Base-by-base conservation (phyloP, 352 stramenopile genomes). In the Phytopythium montanum region DNA sequence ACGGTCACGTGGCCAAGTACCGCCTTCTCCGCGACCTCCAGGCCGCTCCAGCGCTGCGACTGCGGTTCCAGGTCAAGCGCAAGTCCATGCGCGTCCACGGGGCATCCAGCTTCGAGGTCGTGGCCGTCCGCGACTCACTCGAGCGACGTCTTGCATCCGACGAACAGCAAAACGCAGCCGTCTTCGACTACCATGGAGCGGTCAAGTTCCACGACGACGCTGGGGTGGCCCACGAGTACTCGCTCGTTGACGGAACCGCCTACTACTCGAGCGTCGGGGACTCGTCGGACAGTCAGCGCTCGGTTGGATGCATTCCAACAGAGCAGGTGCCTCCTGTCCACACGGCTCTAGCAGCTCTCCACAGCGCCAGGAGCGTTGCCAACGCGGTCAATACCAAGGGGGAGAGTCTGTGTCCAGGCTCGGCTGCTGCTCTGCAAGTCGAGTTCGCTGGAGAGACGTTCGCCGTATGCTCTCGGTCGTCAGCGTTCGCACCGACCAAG, bases 401-500 rank as follows among this genome's bases (percentile, higher is more conserved):
- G 3, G 33, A 38, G 0, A 54, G 62, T 19, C 28, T 59, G 23
- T 70, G 65, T 38, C 68, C 66, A 54, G 57, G 60, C 5, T 29
- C 49, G 25, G 66, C 62, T 2, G 65, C 65, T 4, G 34, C 71
- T 12, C 61, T 74, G 60, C 58, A 66, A 3, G 70, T 77, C 42
- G 41, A 60, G 13, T 83, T 86, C 54, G 73, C 71, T 25, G 66
- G 71, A 16, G 66, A 85, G 50, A 38, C 68, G 23, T 85, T 77
- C 45, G 58, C 76, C 19, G n/a, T 83, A 42, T 83, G 76, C 50
- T 65, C 70, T 23, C 46, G 36, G 19, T 51, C 50, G 5, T 18
- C 46, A 14, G 54, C 59, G 21, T 28, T 46, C 25, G 21, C n/a
- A 19, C 25, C 42, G 2, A 25, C 64, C 59, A 48, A 65, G 38